These are phyloP conservation scores for Curvularia hawaiiensis DNA, from an alignment of 2,329 filamentous ascomycete genomes.

Conservation along the genomic window DNA sequence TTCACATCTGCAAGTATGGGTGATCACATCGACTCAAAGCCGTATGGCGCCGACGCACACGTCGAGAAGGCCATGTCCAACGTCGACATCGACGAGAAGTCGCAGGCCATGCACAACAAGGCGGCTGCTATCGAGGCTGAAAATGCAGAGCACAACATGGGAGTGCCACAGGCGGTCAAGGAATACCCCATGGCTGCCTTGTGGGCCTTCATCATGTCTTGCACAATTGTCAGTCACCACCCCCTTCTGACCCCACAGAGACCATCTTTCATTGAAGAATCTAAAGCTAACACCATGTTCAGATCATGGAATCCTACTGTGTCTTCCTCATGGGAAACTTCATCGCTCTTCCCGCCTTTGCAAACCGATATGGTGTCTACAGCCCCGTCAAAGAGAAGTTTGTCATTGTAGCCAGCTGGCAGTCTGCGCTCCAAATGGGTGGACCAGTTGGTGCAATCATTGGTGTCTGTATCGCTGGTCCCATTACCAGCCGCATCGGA, in stretches of 20 bases:
- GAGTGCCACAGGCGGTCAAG: conserved; percentile 55
- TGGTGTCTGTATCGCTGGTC: conserved; percentile 64
- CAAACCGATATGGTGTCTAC: conserved; percentile 53
- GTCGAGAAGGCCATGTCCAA: conserved; percentile 31
- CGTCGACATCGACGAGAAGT: conserved; percentile 47
- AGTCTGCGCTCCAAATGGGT: conserved; percentile 61
- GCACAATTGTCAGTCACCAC: conserved; percentile 55
- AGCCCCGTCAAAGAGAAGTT: conserved; percentile 26
- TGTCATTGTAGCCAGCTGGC: conserved; percentile 61
- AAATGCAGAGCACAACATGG: conserved; percentile 58
- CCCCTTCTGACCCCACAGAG: conserved; percentile 14
- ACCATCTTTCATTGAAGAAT: conserved; percentile 10
- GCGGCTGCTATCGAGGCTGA: conserved; percentile 63
- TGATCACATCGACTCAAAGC: conserved; percentile 27
- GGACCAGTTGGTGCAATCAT: conserved; percentile 65
- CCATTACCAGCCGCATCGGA: conserved; percentile 63
- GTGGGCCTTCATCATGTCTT: conserved; percentile 63
- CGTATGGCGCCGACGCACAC: conserved; percentile 17
- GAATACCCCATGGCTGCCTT: conserved; percentile 59
- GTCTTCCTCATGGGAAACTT: conserved; percentile 67
- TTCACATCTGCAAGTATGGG: conserved; percentile 31
- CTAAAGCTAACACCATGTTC: conserved; percentile 19
- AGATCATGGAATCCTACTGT: conserved; percentile 70
- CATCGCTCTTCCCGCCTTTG: conserved; percentile 58
- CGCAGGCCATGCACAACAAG: conserved; percentile 52